phyloP scores from a whole-genome alignment of 2,329 filamentous ascomycete species.

The Huntiella omanensis region DNA sequence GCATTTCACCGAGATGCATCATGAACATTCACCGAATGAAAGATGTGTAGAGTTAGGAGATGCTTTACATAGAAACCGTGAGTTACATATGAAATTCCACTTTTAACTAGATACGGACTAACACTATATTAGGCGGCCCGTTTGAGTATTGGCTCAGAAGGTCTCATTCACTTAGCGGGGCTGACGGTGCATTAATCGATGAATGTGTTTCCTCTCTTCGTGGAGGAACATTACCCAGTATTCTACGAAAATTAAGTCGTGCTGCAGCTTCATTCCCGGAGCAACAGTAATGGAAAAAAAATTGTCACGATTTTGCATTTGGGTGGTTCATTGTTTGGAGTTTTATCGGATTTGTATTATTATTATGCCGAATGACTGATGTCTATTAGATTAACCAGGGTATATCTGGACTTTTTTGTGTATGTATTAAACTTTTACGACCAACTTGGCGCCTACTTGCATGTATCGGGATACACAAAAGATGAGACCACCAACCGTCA shows the following conservation, averaged over 20 bases:
- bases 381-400: background rate
- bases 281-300: background rate
- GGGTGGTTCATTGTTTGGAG: too few species aligned
- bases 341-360: too few species aligned
- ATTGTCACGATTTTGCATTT: background rate
- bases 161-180: slow-evolving; percentile 21
- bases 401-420: too few species aligned
- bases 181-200: slow-evolving; percentile 19
- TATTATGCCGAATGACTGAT: background rate
- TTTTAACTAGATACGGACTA: slow-evolving; percentile 1
- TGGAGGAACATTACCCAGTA: slow-evolving; percentile 20
- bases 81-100: slow-evolving; percentile 13
- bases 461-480: slow-evolving; percentile 18
- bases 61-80: slow-evolving; percentile 24
- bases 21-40: slow-evolving; percentile 24
- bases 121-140: slow-evolving; percentile 19
- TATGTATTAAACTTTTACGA: slow-evolving; percentile 17
- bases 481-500: slow-evolving; percentile 17
- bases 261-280: slow-evolving; percentile 19
- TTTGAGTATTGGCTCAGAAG: slow-evolving; percentile 29
- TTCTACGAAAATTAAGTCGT: slow-evolving; percentile 19
- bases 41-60: slow-evolving; percentile 25
- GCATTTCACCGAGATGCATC: slow-evolving; percentile 28
- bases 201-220: slow-evolving; percentile 20
- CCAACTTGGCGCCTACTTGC: slow-evolving; percentile 19